Base-by-base conservation (phyloP, 2,329 filamentous ascomycete genomes). In the Aspergillus phoenicis region DNA sequence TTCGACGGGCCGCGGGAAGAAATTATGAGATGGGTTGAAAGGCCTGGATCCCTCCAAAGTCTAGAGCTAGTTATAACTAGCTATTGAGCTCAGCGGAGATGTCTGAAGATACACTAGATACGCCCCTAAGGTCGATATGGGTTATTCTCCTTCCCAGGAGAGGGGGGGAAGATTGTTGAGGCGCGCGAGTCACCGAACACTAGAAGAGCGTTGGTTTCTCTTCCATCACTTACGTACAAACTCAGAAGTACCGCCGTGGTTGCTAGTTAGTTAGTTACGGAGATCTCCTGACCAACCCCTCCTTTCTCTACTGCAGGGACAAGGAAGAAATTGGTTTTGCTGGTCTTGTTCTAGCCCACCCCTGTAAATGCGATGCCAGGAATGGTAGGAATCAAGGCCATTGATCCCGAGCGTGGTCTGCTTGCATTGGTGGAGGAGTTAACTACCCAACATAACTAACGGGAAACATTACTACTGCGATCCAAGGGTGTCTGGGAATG, bases 201-300 rank as follows among this genome's bases (percentile, higher is more conserved):
- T 45, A 24, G 41, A 45, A 45, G 22, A 45, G 41, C 41, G 20
- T 13, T 45, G 41, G 20, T 24, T 20, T 22, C 33, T 45, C 33
- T 45, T 45, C 41, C 20, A 45, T 24, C 20, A 45, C 41, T 45
- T 45, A 45, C 41, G 41, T 45, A 45, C 41, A 45, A 45, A 45
- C 41, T 45, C 41, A 45, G 41, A 45, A 45, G 41, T 45, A 45
- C 41, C 20, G 41, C 24, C 17, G 39, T 59, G 36, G 28, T 38
- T 33, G 41, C 33, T 36, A 22, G 28, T 49, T 13, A 11, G 15
- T 45, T 39, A 52, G 24, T 24, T 54, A 52, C 26, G 49, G 58
- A 60, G 53, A 53, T 60, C 53, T 57, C 47, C 58, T 60, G 38
- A 54, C 58, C 58, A 57, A 60, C 52, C 53, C 57, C 58, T 57